Conservation (phyloP, 192 early-diverging fungal genomes). For the Umbelopsis ramanniana region DNA sequence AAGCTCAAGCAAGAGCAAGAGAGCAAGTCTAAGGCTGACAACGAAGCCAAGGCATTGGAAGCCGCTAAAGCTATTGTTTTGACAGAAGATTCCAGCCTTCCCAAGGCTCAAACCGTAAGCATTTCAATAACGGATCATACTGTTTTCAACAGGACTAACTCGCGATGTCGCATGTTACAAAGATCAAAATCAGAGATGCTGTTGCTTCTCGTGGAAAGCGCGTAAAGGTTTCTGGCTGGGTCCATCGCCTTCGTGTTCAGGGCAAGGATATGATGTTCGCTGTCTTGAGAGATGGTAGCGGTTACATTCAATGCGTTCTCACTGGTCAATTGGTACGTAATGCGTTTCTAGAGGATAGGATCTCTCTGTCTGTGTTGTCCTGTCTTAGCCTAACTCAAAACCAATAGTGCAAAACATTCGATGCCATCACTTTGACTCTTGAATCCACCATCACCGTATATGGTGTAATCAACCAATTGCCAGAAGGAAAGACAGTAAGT, state of each 20-base stretch:
- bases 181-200: conserved; percentile 80
- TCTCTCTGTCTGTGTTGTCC: neutral
- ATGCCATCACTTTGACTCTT: conserved; percentile 88
- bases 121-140: neutral
- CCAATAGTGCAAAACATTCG: conserved; percentile 87
- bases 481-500: conserved; percentile 87
- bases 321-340: conserved; percentile 75
- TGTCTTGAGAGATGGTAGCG: conserved; percentile 93
- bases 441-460: conserved; percentile 93
- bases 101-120: conserved; percentile 67
- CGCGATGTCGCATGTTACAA: neutral
- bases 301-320: conserved; percentile 92
- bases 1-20: conserved; percentile 67
- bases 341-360: no score
- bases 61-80: conserved; percentile 85
- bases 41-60: conserved; percentile 79
- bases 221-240: conserved; percentile 93
- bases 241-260: conserved; percentile 93
- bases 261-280: conserved; percentile 98
- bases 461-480: conserved; percentile 86
- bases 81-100: conserved; percentile 71
- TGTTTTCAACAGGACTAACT: neutral
- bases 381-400: conserved; percentile 10
- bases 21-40: conserved; percentile 72
- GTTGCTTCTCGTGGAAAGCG: conserved; percentile 71